A percentile compares a stretch with the other conserved stretches of the same genome.
Evolutionary conservation across 306 rosid species (phyloP).

Genomic region (Rosa multiflora): DNA sequence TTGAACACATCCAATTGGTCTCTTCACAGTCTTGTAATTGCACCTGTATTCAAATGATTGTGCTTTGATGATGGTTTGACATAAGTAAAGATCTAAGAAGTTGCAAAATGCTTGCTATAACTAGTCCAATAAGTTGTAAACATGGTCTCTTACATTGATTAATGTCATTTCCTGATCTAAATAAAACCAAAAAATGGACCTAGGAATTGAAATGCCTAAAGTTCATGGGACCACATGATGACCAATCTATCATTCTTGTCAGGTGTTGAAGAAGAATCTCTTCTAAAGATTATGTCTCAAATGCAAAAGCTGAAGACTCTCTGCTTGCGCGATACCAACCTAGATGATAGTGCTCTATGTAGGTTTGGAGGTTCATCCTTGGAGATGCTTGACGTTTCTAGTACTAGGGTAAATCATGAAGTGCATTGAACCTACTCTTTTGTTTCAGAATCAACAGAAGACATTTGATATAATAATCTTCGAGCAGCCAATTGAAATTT

Average conservation of each 20-base stretch:
- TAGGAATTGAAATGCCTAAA: conserved; percentile 1
- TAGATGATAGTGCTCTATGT: conserved; percentile 57
- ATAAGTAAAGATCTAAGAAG: conserved; percentile 5
- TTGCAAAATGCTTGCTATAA: conserved; percentile 19
- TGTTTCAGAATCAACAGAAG: not conserved
- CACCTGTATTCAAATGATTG: not conserved
- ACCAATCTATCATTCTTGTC: conserved; percentile 17
- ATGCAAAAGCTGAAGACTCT: conserved; percentile 61
- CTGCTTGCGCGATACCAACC: conserved; percentile 63
- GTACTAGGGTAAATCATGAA: conserved; percentile 63
- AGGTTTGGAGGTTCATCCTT: conserved; percentile 63
- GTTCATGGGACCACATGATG: conserved; percentile 19
- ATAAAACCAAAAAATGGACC: not conserved
- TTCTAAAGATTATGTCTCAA: conserved; percentile 58
- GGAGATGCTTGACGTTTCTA: conserved; percentile 78
- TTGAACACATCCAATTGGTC: not conserved
- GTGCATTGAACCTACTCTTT: conserved; percentile 15
- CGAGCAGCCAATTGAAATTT: conserved; percentile 4
- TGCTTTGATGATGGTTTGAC: conserved; percentile 13
- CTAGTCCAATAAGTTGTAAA: conserved; percentile 16
- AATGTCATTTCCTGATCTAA: conserved; percentile 11
- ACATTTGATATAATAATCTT: conserved; percentile 7
- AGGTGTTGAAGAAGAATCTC: conserved; percentile 56
- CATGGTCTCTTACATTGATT: conserved; percentile 16
- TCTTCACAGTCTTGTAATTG: not conserved